Base-by-base conservation (phyloP, 805 yeast genomes). In the Kazachstania kunashirensis region DNA sequence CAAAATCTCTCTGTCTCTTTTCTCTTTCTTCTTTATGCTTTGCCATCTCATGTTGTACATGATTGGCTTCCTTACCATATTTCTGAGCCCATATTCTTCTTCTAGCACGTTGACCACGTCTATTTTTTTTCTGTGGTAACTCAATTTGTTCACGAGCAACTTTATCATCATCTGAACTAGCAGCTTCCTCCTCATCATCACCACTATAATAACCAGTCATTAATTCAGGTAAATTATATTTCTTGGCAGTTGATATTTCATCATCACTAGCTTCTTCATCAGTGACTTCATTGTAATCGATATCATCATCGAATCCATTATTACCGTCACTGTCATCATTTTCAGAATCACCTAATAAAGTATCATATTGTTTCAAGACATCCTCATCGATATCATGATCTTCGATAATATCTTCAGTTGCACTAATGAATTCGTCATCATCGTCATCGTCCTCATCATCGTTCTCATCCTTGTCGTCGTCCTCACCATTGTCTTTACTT, bases 21-120 rank as follows among this genome's bases (percentile, higher is more conserved):
- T 77, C 77, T 42, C 81, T 66, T 43, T 77, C 80, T 30, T 70
- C 70, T 31, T 59, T 62, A 20, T 63, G 57, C 29, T 77, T 68
- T 33, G 69, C 75, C n/a, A 67, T 61, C 48, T 83, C 83, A 46
- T 77, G 71, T 51, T 73, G 67, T 17, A 88, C 71, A 57, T 92
- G 98, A 39, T 75, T 78, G n/a, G 98, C 98, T 18, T 67, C 64
- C 14, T 59, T 58, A 19, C 97, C 97, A 55, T 68, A 92, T 58
- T 92, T 89, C 62, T 73, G 66, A 55, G 86, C 98, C 97, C 97
- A 92, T 36, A 92, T 85, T 67, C 83, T 81, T 58, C 89, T 92
- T 63, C 98, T 77, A 1, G 96, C 98, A 42, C 97, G 71, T 65
- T 92, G 98, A 18, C 98, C 98, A 59, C 96, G 76, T 63, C 98